Evolutionary conservation across 495 filamentous ascomycete species (phyloP).

Genomic region (Amniculicola lignicola): DNA sequence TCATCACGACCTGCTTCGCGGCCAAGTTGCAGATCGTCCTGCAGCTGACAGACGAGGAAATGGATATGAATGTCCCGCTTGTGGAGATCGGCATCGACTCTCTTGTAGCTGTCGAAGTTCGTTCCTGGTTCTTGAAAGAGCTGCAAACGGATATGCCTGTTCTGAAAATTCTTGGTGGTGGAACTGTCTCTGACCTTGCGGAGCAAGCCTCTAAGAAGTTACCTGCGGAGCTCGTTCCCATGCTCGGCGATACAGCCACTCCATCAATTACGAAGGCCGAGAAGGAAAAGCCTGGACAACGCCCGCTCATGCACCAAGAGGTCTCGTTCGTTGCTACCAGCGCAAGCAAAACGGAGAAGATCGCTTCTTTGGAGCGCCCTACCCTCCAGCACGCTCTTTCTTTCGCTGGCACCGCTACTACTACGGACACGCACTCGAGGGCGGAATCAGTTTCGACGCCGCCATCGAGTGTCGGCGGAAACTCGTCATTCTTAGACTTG

Average conservation of each 20-base stretch:
- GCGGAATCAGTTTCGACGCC: background rate
- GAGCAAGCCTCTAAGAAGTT: slow-evolving; percentile 9
- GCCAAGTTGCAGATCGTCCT: background rate
- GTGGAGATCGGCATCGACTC: slow-evolving; percentile 56
- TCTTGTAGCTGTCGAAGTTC: slow-evolving; percentile 59
- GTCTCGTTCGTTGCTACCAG: background rate
- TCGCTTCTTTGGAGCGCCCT: background rate
- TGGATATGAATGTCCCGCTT: background rate
- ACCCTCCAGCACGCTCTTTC: no score
- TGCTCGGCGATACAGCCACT: background rate
- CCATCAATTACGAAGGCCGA: no score
- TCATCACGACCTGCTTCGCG: background rate
- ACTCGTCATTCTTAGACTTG: background rate
- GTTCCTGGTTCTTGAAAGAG: slow-evolving; percentile 61
- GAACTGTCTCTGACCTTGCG: slow-evolving; percentile 9
- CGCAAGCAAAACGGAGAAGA: background rate
- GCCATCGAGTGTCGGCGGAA: background rate
- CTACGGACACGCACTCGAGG: no score
- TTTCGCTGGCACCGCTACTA: no score
- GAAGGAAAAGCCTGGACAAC: background rate
- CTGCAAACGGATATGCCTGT: slow-evolving; percentile 45
- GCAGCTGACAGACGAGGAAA: background rate
- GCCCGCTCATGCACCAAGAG: background rate
- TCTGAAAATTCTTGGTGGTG: slow-evolving; percentile 26
- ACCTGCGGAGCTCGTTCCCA: background rate